A percentile compares a stretch with the other conserved stretches of the same genome.
Evolutionary conservation across 1,139 yeast species (phyloP).

Genomic region (Pichia sp.): DNA sequence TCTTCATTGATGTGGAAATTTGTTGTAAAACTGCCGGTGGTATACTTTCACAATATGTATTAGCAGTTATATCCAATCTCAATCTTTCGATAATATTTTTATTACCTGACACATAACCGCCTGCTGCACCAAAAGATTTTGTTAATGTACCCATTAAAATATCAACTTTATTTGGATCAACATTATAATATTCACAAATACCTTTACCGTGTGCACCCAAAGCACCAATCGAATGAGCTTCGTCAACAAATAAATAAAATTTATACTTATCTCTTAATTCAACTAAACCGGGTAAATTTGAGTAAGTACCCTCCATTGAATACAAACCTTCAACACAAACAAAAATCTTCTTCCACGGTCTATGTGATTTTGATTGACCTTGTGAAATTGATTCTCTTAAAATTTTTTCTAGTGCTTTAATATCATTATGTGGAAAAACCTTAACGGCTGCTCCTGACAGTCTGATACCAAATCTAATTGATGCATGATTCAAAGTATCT

Average conservation of each 20-base stretch:
- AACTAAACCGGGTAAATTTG: slow-evolving; percentile 73
- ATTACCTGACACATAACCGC: slow-evolving; percentile 87
- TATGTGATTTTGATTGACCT: slow-evolving; percentile 94
- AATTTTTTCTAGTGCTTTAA: slow-evolving; percentile 70
- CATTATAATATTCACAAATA: slow-evolving; percentile 84
- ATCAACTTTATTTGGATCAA: slow-evolving; percentile 72
- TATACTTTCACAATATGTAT: slow-evolving; percentile 74
- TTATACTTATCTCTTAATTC: slow-evolving; percentile 79
- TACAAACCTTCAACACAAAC: slow-evolving; percentile 93
- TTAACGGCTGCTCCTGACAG: slow-evolving; percentile 89
- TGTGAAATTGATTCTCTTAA: slow-evolving; percentile 85
- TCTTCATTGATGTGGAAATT: slow-evolving; percentile 70
- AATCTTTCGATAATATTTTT: slow-evolving; percentile 64
- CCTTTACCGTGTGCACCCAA: slow-evolving; percentile 93
- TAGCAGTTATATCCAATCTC: slow-evolving; percentile 66
- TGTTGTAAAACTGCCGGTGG: slow-evolving; percentile 91
- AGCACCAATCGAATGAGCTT: slow-evolving; percentile 98
- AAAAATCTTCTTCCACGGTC: slow-evolving; percentile 95
- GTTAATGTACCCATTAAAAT: slow-evolving; percentile 96
- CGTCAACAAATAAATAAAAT: slow-evolving; percentile 87
- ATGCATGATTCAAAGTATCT: slow-evolving; percentile 92
- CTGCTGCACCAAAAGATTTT: slow-evolving; percentile 97
- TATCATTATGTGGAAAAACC: slow-evolving; percentile 88
- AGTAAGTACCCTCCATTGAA: slow-evolving; percentile 97
- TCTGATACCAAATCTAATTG: slow-evolving; percentile 91